Percentiles rank a stretch among this genome's conserved stretches.
Evolutionary conservation across 352 stramenopile species (phyloP).

Genomic region (Blastocystis sp.): DNA sequence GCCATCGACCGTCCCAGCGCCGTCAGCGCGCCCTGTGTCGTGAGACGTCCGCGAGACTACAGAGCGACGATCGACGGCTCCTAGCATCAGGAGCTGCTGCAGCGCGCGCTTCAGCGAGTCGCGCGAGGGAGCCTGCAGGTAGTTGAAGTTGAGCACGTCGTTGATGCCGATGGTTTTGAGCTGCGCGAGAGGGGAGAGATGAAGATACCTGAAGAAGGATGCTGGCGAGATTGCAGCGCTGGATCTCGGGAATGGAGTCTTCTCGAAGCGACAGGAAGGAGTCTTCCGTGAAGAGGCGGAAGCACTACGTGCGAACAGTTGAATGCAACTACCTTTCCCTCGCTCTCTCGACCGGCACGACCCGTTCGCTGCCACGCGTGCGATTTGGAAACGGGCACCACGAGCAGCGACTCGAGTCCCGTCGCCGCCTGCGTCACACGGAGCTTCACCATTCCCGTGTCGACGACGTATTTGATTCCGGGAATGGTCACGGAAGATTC

Average conservation of each 20-base stretch:
- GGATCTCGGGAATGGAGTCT: slow-evolving; percentile 65
- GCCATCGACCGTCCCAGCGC: slow-evolving; percentile 70
- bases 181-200: neutral
- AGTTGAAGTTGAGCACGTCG: slow-evolving; percentile 72
- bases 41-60: neutral
- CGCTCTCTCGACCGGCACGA: slow-evolving; percentile 72
- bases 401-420: slow-evolving; percentile 76
- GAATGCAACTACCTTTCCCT: slow-evolving; percentile 62
- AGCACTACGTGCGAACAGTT: slow-evolving; percentile 13
- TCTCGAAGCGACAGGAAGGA: slow-evolving; percentile 56
- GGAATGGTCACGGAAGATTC: slow-evolving; percentile 95
- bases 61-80: slow-evolving; percentile 52
- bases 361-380: slow-evolving; percentile 78
- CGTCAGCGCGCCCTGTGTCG: slow-evolving; percentile 62
- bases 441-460: slow-evolving; percentile 83
- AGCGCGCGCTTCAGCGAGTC: slow-evolving; percentile 65
- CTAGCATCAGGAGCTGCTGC: slow-evolving; percentile 68
- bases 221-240: slow-evolving; percentile 66
- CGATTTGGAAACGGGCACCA: slow-evolving; percentile 74
- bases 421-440: slow-evolving; percentile 74
- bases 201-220: slow-evolving; percentile 70
- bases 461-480: slow-evolving; percentile 87
- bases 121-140: slow-evolving; percentile 70
- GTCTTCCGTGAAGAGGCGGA: slow-evolving; percentile 69
- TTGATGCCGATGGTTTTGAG: slow-evolving; percentile 67